A percentile compares a stretch with the other conserved stretches of the same genome.
Conservation (phyloP, 306 rosid genomes). For the Vigna hirtella region DNA sequence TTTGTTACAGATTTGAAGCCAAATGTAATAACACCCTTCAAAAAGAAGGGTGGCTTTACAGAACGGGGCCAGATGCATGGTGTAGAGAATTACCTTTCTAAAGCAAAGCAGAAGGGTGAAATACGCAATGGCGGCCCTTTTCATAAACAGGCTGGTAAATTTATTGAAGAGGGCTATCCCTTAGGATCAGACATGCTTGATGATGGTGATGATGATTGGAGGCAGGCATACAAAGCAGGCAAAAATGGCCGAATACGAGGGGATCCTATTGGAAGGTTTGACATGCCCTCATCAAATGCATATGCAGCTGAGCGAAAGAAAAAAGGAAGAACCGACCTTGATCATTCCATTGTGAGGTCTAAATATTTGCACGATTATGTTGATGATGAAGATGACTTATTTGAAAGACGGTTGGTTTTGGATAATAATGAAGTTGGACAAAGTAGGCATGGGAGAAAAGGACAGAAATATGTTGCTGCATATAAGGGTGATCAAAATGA, state of each 20-base stretch:
- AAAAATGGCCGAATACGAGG: conserved; percentile 64
- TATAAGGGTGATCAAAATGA: conserved; percentile 53
- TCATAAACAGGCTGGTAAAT: conserved; percentile 53
- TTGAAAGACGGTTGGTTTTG: conserved; percentile 50
- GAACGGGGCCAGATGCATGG: conserved; percentile 60
- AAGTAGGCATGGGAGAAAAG: conserved; percentile 61
- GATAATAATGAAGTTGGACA: conserved; percentile 62
- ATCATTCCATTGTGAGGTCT: conserved; percentile 53
- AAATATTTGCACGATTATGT: conserved; percentile 56
- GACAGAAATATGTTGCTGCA: conserved; percentile 56
- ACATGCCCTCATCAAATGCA: conserved; percentile 53
- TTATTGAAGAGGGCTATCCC: conserved; percentile 60
- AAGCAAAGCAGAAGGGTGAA: conserved; percentile 79
- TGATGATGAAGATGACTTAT: conserved; percentile 66
- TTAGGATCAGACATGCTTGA: conserved; percentile 54
- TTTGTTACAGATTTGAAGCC: conserved; percentile 59
- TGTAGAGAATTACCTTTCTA: conserved; percentile 60
- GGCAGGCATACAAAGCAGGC: conserved; percentile 49
- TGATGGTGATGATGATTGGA: conserved; percentile 64
- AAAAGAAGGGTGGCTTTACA: conserved; percentile 54
- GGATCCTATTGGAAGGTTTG: conserved; percentile 59
- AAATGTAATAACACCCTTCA: conserved; percentile 53
- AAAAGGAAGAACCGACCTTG: conserved; percentile 57
- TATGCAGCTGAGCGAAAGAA: conserved; percentile 57
- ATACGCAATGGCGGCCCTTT: conserved; percentile 56